Evolutionary conservation across 2,329 filamentous ascomycete species (phyloP).

Genomic region (Penicillium sp.): DNA sequence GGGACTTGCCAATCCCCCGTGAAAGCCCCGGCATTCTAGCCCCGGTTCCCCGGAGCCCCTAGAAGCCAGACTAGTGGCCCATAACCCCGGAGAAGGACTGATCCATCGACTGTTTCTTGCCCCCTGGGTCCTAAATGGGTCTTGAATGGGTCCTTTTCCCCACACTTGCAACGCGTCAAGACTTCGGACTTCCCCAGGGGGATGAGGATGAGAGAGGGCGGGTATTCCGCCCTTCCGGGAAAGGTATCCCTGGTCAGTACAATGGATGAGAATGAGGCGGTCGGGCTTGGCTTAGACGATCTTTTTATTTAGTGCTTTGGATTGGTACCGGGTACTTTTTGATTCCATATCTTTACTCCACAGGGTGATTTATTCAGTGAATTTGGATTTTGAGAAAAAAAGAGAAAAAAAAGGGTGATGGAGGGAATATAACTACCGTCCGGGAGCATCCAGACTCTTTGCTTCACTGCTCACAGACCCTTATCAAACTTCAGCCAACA

Average conservation of each 20-base stretch:
- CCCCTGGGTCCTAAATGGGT: background rate
- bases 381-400: background rate
- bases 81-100: constrained; percentile 10
- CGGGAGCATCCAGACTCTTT: background rate
- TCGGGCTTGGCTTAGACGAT: constrained; percentile 12
- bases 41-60: constrained; percentile 6
- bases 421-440: background rate
- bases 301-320: background rate
- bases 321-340: constrained; percentile 1
- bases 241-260: background rate
- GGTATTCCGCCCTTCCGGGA: background rate
- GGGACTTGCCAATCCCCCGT: background rate
- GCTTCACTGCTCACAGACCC: background rate
- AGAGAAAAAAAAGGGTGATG: background rate
- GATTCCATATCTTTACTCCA: constrained; percentile 20
- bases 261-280: constrained; percentile 17
- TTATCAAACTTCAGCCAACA: background rate
- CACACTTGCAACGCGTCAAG: constrained; percentile 12
- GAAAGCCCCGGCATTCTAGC: background rate
- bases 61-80: background rate
- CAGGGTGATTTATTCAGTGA: constrained; percentile 4
- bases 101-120: constrained; percentile 6
- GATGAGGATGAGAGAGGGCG: background rate
- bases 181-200: background rate
- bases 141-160: constrained; percentile 5